Evolutionary conservation across 805 yeast species (phyloP).

Genomic region (Hanseniaspora meyeri): DNA sequence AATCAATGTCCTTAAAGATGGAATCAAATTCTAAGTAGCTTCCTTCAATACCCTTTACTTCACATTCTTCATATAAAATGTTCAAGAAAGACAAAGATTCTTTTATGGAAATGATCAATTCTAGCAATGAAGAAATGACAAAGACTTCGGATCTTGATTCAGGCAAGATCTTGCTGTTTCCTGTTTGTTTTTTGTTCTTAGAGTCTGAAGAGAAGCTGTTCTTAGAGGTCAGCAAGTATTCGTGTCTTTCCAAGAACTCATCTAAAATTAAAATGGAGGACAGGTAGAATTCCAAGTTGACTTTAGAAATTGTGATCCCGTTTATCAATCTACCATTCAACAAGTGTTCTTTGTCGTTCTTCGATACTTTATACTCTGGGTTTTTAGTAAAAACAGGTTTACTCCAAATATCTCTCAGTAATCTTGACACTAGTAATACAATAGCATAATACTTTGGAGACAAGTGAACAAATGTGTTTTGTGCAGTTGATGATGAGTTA

Average conservation of each 20-base stretch:
- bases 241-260: conserved; percentile 57
- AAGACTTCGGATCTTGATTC: conserved; percentile 74
- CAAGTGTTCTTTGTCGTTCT: conserved; percentile 23
- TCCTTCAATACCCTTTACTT: conserved; percentile 27
- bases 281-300: conserved; percentile 52
- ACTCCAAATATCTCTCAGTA: conserved; percentile 72
- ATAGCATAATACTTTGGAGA: conserved; percentile 89
- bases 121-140: conserved; percentile 66
- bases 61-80: conserved; percentile 65
- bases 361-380: conserved; percentile 17
- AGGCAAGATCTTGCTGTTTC: neutral
- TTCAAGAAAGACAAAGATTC: conserved; percentile 84
- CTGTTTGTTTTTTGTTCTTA: neutral
- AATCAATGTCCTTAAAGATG: conserved; percentile 54
- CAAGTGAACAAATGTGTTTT: conserved; percentile 44
- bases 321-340: conserved; percentile 26
- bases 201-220: conserved; percentile 9
- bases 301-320: conserved; percentile 23
- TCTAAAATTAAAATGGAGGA: conserved; percentile 59
- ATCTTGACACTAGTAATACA: conserved; percentile 61
- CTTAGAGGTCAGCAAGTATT: conserved; percentile 27
- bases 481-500: neutral
- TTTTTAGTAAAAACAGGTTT: conserved; percentile 45
- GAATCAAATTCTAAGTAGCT: conserved; percentile 40
- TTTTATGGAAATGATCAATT: conserved; percentile 62